These are phyloP conservation scores for Nectriaceae sp. DNA, from an alignment of 2,329 filamentous ascomycete species.

Conservation along the genomic window DNA sequence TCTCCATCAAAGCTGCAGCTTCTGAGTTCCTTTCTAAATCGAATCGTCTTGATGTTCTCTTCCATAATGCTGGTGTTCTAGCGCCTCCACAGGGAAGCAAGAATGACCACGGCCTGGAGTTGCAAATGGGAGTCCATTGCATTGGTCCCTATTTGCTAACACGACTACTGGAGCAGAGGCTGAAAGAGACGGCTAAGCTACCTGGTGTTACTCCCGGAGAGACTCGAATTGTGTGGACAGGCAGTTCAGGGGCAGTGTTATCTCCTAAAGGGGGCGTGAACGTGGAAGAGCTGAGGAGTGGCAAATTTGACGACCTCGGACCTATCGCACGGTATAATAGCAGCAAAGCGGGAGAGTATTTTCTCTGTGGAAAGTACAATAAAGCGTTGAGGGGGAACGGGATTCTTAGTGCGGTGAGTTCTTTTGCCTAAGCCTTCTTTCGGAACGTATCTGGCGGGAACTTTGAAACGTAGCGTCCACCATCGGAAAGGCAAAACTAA, in stretches of 20 bases:
- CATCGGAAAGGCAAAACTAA: neutral
- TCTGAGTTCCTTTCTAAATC: constrained; percentile 2
- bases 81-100: constrained; percentile 5
- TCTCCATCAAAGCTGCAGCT: neutral
- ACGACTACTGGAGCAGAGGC: neutral
- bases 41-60: constrained; percentile 6
- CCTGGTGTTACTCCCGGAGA: neutral
- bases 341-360: constrained; percentile 8
- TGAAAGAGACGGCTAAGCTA: constrained; percentile 1
- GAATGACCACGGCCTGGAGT: constrained; percentile 5
- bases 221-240: constrained; percentile 5
- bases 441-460: neutral
- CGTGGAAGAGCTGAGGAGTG: constrained; percentile 3
- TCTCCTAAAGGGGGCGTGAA: constrained; percentile 4
- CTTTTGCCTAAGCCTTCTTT: neutral
- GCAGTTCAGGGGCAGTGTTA: constrained; percentile 2
- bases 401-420: constrained; percentile 5
- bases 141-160: constrained; percentile 6
- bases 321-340: constrained; percentile 1
- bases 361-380: constrained; percentile 7
- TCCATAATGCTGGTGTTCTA: constrained; percentile 7
- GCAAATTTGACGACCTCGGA: constrained; percentile 1
- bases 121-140: constrained; percentile 6
- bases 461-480: neutral
- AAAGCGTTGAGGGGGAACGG: constrained; percentile 1